Conservation (phyloP, 305 asterid species). For the Plantago coronopus region DNA sequence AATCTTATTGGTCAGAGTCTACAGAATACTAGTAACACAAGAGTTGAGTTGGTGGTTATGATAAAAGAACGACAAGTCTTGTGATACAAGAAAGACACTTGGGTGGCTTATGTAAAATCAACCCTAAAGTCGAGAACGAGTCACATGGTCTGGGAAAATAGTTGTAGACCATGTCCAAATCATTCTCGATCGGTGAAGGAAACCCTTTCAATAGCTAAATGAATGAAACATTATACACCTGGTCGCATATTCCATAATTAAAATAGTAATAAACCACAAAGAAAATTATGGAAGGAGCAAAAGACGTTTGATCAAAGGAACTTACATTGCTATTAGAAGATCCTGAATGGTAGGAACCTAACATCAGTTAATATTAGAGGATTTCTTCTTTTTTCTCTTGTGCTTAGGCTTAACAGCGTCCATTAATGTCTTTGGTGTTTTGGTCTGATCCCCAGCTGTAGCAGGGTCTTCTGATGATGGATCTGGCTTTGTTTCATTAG, state of each 20-base stretch:
- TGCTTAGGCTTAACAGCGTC: slow-evolving; percentile 95
- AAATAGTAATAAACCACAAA: not conserved
- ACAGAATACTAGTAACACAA: no score
- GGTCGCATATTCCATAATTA: not conserved
- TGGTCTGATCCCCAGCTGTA: slow-evolving; percentile 28
- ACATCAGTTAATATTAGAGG: slow-evolving; percentile 29
- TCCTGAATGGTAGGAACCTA: slow-evolving; percentile 15
- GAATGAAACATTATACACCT: not conserved
- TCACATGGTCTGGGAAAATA: no score
- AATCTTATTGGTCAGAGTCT: no score
- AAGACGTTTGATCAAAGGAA: slow-evolving; percentile 8
- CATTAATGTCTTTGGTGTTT: slow-evolving; percentile 48
- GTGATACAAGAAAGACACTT: no score
- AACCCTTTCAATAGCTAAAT: not conserved
- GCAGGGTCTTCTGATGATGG: slow-evolving; percentile 29
- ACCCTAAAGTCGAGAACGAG: no score
- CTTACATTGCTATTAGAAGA: slow-evolving; percentile 20
- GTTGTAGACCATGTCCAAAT: no score
- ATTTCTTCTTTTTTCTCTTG: slow-evolving; percentile 56
- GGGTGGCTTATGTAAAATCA: no score
- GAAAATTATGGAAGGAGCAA: not conserved
- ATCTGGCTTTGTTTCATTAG: slow-evolving; percentile 29
- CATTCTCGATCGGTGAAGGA: no score
- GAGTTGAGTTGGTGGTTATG: no score
- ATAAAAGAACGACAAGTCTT: no score